A percentile compares a stretch with the other conserved stretches of the same genome.
Evolutionary conservation across 768 basidiomycete genomes (phyloP).

Genomic region (Dendrothele bispora): DNA sequence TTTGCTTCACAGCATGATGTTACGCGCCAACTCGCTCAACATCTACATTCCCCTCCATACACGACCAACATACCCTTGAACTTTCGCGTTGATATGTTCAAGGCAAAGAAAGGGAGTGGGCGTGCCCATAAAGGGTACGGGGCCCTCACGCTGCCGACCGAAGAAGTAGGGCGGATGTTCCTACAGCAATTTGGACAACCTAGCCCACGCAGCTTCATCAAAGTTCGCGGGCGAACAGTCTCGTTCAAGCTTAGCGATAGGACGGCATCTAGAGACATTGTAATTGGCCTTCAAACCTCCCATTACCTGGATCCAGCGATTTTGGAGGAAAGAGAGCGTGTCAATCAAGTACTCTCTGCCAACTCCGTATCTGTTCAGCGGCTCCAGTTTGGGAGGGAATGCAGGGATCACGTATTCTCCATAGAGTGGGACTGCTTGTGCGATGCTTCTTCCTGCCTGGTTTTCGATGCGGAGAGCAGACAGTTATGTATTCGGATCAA

Average conservation of each 20-base stretch:
- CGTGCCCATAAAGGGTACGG: constrained; percentile 41
- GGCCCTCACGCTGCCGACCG: constrained; percentile 45
- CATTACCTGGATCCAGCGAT: constrained; percentile 44
- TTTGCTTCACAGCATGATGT: constrained; percentile 7
- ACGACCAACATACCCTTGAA: constrained; percentile 37
- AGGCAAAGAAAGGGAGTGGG: constrained; percentile 26
- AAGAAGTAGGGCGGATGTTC: constrained; percentile 39
- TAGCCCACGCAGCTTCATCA: constrained; percentile 17
- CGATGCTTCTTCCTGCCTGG: constrained; percentile 24
- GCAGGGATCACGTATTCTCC: constrained; percentile 57
- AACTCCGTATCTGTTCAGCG: constrained; percentile 29
- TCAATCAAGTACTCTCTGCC: constrained; percentile 26
- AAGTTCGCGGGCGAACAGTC: constrained; percentile 31
- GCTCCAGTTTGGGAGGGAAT: constrained; percentile 64
- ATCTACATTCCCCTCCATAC: constrained; percentile 48
- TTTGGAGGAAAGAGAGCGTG: constrained; percentile 32
- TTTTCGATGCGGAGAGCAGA: constrained; percentile 42
- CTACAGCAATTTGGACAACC: constrained; percentile 38
- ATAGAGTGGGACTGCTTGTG: constrained; percentile 52
- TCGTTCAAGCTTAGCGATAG: constrained; percentile 30
- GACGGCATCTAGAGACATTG: constrained; percentile 28
- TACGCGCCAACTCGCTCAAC: constrained; percentile 32
- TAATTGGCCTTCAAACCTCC: constrained; percentile 34
- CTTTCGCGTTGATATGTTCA: constrained; percentile 53
- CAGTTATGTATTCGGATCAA: constrained; percentile 43